phyloP scores from a whole-genome alignment of 345 rosid species.

The Eucalyptus cloeziana region DNA sequence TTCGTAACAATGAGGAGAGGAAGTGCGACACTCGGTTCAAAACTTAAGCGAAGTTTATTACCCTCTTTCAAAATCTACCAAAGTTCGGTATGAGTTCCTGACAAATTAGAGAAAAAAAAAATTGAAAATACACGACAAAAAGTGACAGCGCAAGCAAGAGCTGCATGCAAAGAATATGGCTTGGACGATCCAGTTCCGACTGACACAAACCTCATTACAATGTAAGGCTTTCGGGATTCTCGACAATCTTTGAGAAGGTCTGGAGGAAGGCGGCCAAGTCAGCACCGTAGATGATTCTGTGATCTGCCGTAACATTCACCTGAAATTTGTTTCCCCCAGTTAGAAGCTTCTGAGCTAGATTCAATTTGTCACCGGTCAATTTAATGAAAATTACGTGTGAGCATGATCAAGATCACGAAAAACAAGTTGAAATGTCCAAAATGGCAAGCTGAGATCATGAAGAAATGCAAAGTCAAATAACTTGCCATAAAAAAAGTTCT shows the following conservation, averaged over 20 bases:
- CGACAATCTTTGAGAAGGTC: constrained; percentile 83
- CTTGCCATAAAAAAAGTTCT: background rate
- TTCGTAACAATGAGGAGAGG: background rate
- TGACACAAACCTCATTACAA: constrained; percentile 15
- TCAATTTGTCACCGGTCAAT: background rate
- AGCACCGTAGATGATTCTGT: constrained; percentile 84
- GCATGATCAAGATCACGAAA: background rate
- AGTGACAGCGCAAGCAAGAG: background rate
- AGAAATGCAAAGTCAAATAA: background rate
- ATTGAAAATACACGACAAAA: background rate
- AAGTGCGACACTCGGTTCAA: background rate
- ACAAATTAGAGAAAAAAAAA: background rate
- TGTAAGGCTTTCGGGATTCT: constrained; percentile 79
- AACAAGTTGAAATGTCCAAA: background rate
- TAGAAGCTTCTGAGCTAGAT: background rate
- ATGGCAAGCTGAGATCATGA: background rate
- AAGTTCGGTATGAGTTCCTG: background rate
- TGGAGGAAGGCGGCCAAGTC: constrained; percentile 90
- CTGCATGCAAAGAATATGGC: background rate
- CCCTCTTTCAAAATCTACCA: background rate
- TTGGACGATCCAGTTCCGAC: background rate
- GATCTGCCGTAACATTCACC: constrained; percentile 98
- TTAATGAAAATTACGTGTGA: background rate
- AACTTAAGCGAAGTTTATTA: background rate
- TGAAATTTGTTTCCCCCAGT: constrained; percentile 9